Evolutionary conservation across 169 alveolate species (phyloP), one percentile per base, ranked within the genome.

Genomic region (Eimeria tenella): DNA sequence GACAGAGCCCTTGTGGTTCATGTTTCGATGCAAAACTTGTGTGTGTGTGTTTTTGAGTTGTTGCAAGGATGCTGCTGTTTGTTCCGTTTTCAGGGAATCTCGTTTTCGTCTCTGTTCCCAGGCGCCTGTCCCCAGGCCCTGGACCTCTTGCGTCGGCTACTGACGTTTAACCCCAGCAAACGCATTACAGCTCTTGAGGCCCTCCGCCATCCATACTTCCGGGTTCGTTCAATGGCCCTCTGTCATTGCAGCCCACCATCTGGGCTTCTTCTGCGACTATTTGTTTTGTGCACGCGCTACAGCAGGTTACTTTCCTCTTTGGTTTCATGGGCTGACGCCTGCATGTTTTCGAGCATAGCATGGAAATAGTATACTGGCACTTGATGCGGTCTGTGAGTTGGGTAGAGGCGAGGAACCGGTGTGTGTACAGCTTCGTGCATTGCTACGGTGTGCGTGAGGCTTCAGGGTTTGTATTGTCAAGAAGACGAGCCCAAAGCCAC

Each of bases 131-230:
- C 97, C 42, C 97, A 95, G 11, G 98, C 98, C 3, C 92, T 97
- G 11, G 99, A 98, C 87, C 96, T 98, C 60, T 88, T 98, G 68
- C 95, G 96, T n/a, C 94, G 95, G 92, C 93, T 97, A 95, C 95
- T 98, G 49, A 88, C 96, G 62, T 97, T 98, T 94, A 96, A 97
- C 86, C 99, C 99, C 56, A 95, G 95, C 56, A 96, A 95, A n/a
- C 96, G 99, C 94, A 97, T 98, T 5, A 95, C 99, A 31, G 96
- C 96, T 10, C 98, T 97, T 19, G 98, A 98, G 87, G 98, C 98
- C 17, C 94, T 97, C n/a, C 75, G 96, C 49, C 99, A 98, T 94
- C 98, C 98, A 73, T 97, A 97, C 86, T 96, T 97, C 23, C 94
- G 91, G 68, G 95, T 93, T 31, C 42, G 42, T 31, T 31, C 42